Base-by-base conservation (phyloP, 2,329 filamentous ascomycete species). In the Ophiostoma australiae region DNA sequence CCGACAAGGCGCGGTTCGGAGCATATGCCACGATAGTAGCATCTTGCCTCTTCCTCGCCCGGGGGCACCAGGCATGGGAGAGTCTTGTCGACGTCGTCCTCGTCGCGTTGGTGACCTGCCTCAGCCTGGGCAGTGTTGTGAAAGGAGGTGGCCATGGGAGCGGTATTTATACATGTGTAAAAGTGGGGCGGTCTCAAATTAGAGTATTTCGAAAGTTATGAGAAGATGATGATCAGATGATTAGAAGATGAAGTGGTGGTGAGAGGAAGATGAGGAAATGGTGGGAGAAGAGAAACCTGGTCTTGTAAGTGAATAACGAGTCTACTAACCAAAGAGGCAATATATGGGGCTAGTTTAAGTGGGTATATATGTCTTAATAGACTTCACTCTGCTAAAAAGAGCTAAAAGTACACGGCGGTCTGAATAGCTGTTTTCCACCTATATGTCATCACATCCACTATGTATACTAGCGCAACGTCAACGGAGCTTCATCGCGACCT, bases 401-500 rank as follows among this genome's bases (percentile, higher is more conserved):
- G 27, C 35, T 37, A 37, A 37, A 7, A 37, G 10, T 37, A 37
- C 48, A 23, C 4, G 8, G 52, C 63, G 33, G 61, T 65, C 4
- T 23, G 39, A 11, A 66, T 66, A 37, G 20, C 17, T 23, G 11
- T n/a, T 20, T n/a, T 5, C 4, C 63, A 37, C 63, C 33, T 17
- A 23, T 8, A 8, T 3, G 11, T 7, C 33, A 39, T 20, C 33
- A 66, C 15, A 23, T 10, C 35, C 63, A 66, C 63, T 66, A 66
- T 13, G 11, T 10, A 35, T 20, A 66, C 63, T 66, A 37, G 61
- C 15, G 33, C n/a, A 33, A 65, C 61, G 31, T 37, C 31, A n/a
- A 33, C 33, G 27, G 58, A 68, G 70, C 70, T 68, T 70, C 70
- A 61, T 65, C 27, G 23, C 70, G 17, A 23, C n/a, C 55, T 39